phyloP scores from a whole-genome alignment of 108 stramenopile genomes.

The Conticribra guillardii region DNA sequence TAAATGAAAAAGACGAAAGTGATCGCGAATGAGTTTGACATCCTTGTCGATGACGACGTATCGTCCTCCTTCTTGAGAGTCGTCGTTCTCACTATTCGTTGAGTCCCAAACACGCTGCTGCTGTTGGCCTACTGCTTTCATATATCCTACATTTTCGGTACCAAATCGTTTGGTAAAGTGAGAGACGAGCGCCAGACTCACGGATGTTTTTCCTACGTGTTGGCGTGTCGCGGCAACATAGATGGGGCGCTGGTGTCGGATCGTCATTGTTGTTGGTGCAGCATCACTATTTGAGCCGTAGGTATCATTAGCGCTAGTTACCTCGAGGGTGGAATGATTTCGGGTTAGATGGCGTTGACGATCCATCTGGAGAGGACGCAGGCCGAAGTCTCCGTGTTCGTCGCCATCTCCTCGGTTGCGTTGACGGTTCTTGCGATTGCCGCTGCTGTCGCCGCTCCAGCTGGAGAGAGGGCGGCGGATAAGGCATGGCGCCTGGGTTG shows the following conservation, averaged over 20 bases:
- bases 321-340: too few relatives aligned
- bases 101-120: slow-evolving; percentile 42
- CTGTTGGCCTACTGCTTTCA: slow-evolving; percentile 89
- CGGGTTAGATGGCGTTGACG: too few relatives aligned
- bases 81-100: slow-evolving; percentile 6
- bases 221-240: slow-evolving; percentile 90
- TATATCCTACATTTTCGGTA: slow-evolving; percentile 79
- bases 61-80: slow-evolving; percentile 26
- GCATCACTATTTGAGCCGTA: too few relatives aligned
- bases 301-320: too few relatives aligned
- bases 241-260: slow-evolving; percentile 48
- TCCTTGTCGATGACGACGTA: slow-evolving; percentile 77
- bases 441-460: too few relatives aligned
- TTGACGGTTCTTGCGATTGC: too few relatives aligned
- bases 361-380: too few relatives aligned
- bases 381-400: too few relatives aligned
- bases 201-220: slow-evolving; percentile 94
- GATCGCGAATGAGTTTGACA: slow-evolving; percentile 77
- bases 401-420: too few relatives aligned
- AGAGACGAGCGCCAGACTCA: slow-evolving; percentile 79
- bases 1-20: slow-evolving; percentile 74
- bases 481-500: too few relatives aligned
- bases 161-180: slow-evolving; percentile 84
- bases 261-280: not conserved
- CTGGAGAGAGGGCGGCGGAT: too few relatives aligned